A percentile compares a stretch with the other conserved stretches of the same genome.
These are phyloP conservation scores for Yamadazyma diddensiae DNA, from an alignment of 1,139 yeast genomes.

Conservation along the genomic window DNA sequence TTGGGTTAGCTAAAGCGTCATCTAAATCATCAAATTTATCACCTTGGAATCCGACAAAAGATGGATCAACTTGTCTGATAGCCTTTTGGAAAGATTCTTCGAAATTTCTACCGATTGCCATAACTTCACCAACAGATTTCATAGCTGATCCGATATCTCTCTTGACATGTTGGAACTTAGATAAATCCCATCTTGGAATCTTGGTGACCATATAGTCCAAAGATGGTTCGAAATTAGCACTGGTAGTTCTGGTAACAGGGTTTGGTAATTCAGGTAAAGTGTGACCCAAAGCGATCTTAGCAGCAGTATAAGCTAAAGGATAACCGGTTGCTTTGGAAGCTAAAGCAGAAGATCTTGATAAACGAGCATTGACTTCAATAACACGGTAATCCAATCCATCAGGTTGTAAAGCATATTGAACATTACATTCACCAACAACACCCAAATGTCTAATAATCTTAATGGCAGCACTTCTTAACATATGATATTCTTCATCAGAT, in stretches of 20 bases:
- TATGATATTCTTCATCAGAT: slow-evolving; percentile 95
- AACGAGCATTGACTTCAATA: slow-evolving; percentile 95
- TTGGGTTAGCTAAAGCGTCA: slow-evolving; percentile 78
- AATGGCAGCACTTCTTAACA: slow-evolving; percentile 96
- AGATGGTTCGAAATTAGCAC: slow-evolving; percentile 96
- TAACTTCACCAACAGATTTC: slow-evolving; percentile 99
- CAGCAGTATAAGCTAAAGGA: slow-evolving; percentile 98
- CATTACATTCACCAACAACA: slow-evolving; percentile 98
- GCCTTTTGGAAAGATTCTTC: slow-evolving; percentile 99
- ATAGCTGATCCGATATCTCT: slow-evolving; percentile 92
- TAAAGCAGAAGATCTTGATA: slow-evolving; percentile 94
- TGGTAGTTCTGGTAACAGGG: slow-evolving; percentile 93
- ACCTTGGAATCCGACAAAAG: slow-evolving; percentile 90
- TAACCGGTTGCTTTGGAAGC: slow-evolving; percentile 99
- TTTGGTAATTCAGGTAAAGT: slow-evolving; percentile 94
- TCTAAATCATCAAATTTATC: slow-evolving; percentile 78
- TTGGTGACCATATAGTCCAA: slow-evolving; percentile 95
- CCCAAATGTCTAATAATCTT: slow-evolving; percentile 97
- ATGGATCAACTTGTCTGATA: slow-evolving; percentile 93
- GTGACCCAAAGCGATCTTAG: slow-evolving; percentile 92
- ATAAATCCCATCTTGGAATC: slow-evolving; percentile 97
- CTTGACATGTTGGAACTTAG: slow-evolving; percentile 92
- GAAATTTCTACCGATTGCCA: slow-evolving; percentile 97
- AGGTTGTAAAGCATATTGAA: slow-evolving; percentile 94
- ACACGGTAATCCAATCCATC: slow-evolving; percentile 94